Percentiles rank a stretch among this genome's conserved stretches.
Evolutionary conservation across 306 rosid genomes (phyloP).

Genomic region (Cicer cuneatum): DNA sequence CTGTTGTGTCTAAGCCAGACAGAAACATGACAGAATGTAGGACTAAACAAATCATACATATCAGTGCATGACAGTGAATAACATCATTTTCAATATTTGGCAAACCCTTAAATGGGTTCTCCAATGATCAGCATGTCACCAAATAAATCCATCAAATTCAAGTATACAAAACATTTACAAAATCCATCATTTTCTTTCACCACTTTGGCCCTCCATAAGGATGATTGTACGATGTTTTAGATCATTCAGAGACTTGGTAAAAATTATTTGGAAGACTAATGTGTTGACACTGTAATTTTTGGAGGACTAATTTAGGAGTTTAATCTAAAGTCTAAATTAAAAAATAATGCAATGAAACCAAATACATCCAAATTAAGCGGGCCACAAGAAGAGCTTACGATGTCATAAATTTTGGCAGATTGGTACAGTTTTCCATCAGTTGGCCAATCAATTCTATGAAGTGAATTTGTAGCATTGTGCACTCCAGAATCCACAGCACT

Average conservation of each 20-base stretch:
- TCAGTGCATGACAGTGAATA: too few species aligned
- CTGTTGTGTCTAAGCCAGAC: too few species aligned
- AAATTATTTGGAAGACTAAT: neutral
- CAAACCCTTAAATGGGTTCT: too few species aligned
- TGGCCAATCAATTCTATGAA: constrained; percentile 89
- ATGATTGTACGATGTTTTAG: neutral
- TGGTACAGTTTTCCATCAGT: constrained; percentile 51
- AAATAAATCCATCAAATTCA: neutral
- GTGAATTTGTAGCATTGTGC: constrained; percentile 80
- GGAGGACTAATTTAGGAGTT: neutral
- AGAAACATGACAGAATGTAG: too few species aligned
- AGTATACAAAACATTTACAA: neutral
- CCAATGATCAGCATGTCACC: too few species aligned
- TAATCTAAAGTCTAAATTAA: constrained; percentile 11
- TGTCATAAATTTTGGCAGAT: constrained; percentile 58
- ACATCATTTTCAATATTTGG: too few species aligned
- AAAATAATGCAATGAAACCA: constrained; percentile 22
- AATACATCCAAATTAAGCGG: constrained; percentile 25
- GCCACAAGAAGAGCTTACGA: constrained; percentile 57
- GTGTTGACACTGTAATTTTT: neutral
- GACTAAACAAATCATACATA: too few species aligned
- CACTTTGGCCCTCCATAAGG: neutral
- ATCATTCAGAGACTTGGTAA: neutral
- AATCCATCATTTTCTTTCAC: neutral
- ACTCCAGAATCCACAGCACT: constrained; percentile 84